A percentile compares a stretch with the other conserved stretches of the same genome.
phyloP scores from a whole-genome alignment of 2,329 filamentous ascomycete species.

The Fusarium luffae region DNA sequence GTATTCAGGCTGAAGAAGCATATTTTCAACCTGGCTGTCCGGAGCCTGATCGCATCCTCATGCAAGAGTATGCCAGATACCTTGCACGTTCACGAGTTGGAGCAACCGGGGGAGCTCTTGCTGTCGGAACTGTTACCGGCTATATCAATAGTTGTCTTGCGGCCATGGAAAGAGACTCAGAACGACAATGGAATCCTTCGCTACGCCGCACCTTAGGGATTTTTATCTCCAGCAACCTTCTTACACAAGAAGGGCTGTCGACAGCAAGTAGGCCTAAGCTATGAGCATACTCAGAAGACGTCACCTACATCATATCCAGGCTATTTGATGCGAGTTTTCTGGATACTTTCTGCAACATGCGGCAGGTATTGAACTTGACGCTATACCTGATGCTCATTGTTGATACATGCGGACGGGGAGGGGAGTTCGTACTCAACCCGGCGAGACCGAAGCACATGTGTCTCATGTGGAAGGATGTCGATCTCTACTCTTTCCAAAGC shows the following conservation, averaged over 20 bases:
- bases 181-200: not conserved
- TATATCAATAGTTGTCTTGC: not conserved
- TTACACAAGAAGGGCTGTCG: not conserved
- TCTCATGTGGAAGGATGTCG: not conserved
- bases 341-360: not conserved
- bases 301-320: not conserved
- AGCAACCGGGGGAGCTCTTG: not conserved
- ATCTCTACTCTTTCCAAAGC: not conserved
- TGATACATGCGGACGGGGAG: not conserved
- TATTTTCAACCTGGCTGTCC: not conserved
- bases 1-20: not conserved
- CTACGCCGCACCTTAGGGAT: not conserved
- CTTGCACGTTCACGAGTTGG: not conserved
- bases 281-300: not conserved
- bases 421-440: not conserved
- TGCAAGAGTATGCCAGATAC: not conserved
- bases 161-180: not conserved
- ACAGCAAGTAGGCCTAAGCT: not conserved
- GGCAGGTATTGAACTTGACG: not conserved
- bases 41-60: not conserved
- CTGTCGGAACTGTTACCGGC: not conserved
- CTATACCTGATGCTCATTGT: not conserved
- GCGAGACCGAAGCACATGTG: not conserved
- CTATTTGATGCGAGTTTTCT: not conserved
- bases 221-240: not conserved